phyloP scores from a whole-genome alignment of 305 asterid genomes.

The Solanum aculeatissimum region DNA sequence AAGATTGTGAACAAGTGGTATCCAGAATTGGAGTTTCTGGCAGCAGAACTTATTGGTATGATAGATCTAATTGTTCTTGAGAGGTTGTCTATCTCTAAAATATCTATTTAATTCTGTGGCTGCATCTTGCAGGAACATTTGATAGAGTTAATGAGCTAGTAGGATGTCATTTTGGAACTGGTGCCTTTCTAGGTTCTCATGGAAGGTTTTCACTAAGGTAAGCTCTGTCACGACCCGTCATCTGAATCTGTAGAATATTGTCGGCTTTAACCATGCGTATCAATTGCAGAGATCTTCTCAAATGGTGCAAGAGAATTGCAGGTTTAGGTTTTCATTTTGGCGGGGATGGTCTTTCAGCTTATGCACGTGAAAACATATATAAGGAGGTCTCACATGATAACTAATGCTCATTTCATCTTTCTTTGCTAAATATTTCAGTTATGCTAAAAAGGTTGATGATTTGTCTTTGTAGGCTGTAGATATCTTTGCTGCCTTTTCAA shows the following conservation, averaged over 20 bases:
- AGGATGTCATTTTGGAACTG: conserved; percentile 34
- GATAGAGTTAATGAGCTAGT: conserved; percentile 47
- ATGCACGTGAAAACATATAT: conserved; percentile 43
- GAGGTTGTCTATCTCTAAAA: background rate
- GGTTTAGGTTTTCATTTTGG: conserved; percentile 31
- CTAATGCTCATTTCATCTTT: background rate
- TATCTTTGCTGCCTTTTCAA: conserved; percentile 74
- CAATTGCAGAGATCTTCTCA: conserved; percentile 74
- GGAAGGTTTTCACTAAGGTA: conserved; percentile 86
- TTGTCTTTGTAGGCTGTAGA: conserved; percentile 68
- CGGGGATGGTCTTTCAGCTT: conserved; percentile 29
- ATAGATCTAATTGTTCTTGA: background rate
- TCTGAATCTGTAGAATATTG: background rate
- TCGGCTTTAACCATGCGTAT: conserved; percentile 3
- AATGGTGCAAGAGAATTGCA: conserved; percentile 78
- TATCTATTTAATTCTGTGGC: background rate
- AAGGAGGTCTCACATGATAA: conserved; percentile 51
- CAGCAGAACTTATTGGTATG: conserved; percentile 58
- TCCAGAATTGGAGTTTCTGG: conserved; percentile 49
- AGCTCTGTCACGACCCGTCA: background rate
- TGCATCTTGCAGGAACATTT: conserved; percentile 54
- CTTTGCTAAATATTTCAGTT: background rate
- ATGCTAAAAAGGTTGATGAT: conserved; percentile 6
- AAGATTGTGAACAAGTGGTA: conserved; percentile 55
- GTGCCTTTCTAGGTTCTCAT: conserved; percentile 26